A percentile compares a stretch with the other conserved stretches of the same genome.
phyloP scores from a whole-genome alignment of 257 asterid species.

The Eucommia ulmoides region DNA sequence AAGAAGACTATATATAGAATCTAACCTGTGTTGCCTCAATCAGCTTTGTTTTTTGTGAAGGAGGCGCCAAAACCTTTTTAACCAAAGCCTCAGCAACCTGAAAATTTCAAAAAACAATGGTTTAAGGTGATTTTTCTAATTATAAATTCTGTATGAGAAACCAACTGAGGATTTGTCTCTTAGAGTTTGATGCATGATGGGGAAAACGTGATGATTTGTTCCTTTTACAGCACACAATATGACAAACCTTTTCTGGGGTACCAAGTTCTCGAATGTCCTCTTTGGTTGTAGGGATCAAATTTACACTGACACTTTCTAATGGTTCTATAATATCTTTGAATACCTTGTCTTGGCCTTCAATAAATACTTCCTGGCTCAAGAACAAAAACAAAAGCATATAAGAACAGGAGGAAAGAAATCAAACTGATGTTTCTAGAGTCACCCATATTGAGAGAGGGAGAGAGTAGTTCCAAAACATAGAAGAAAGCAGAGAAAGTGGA shows the following conservation, averaged over 20 bases:
- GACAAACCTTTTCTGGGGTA: conserved; percentile 66
- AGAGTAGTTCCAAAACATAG: too few species aligned
- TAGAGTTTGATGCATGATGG: too few species aligned
- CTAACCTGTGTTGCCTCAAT: conserved; percentile 72
- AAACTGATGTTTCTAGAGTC: too few species aligned
- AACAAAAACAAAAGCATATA: conserved; percentile 1
- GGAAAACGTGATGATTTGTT: too few species aligned
- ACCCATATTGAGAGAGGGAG: too few species aligned
- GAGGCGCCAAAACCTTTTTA: conserved; percentile 66
- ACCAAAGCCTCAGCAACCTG: conserved; percentile 77
- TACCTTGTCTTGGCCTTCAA: conserved; percentile 94
- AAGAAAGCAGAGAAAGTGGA: conserved; percentile 5
- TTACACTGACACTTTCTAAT: conserved; percentile 81
- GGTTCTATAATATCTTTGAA: conserved; percentile 95
- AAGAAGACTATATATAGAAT: not conserved
- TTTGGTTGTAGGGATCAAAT: conserved; percentile 67
- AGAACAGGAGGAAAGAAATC: not conserved
- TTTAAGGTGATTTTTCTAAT: too few species aligned
- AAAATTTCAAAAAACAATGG: too few species aligned
- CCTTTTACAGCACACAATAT: too few species aligned
- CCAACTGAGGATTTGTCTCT: too few species aligned
- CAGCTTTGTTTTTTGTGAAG: conserved; percentile 77
- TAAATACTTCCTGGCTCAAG: conserved; percentile 56
- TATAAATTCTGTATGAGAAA: too few species aligned
- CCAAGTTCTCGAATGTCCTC: conserved; percentile 85